phyloP scores from a whole-genome alignment of 179 eudicot genomes.

The Silene coronaria region DNA sequence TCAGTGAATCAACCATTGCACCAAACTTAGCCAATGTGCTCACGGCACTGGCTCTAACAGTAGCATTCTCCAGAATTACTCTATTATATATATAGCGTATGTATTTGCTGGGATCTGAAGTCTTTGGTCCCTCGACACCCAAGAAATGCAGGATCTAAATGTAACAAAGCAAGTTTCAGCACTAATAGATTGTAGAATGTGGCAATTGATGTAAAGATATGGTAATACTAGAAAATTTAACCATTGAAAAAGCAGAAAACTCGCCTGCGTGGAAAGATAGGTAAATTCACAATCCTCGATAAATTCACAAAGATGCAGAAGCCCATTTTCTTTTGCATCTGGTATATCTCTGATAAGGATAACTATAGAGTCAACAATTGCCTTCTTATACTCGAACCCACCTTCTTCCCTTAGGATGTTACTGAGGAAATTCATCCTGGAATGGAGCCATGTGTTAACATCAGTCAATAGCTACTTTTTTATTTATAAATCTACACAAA shows the following conservation, averaged over 20 bases:
- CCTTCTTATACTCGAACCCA: constrained; percentile 96
- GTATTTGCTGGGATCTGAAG: too few species aligned
- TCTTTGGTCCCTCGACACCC: too few species aligned
- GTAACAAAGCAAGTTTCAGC: constrained; percentile 9
- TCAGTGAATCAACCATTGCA: too few species aligned
- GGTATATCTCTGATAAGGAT: constrained; percentile 31
- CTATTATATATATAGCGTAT: too few species aligned
- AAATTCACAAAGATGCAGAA: too few species aligned
- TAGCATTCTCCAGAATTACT: too few species aligned
- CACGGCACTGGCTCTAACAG: too few species aligned
- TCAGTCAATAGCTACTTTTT: neutral
- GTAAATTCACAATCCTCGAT: too few species aligned
- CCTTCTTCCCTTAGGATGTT: constrained; percentile 96
- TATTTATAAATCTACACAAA: neutral
- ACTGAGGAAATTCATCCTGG: constrained; percentile 95
- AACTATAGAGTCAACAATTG: constrained; percentile 91
- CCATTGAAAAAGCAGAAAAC: neutral
- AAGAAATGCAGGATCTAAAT: too few species aligned
- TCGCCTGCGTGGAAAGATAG: too few species aligned
- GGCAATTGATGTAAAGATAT: neutral
- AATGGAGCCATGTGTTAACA: constrained; percentile 15
- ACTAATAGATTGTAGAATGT: constrained; percentile 11
- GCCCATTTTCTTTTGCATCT: too few species aligned
- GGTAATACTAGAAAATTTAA: neutral
- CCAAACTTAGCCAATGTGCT: too few species aligned